Evolutionary conservation across 108 stramenopile species (phyloP).

Genomic region (Cyclostephanos invisitatus): DNA sequence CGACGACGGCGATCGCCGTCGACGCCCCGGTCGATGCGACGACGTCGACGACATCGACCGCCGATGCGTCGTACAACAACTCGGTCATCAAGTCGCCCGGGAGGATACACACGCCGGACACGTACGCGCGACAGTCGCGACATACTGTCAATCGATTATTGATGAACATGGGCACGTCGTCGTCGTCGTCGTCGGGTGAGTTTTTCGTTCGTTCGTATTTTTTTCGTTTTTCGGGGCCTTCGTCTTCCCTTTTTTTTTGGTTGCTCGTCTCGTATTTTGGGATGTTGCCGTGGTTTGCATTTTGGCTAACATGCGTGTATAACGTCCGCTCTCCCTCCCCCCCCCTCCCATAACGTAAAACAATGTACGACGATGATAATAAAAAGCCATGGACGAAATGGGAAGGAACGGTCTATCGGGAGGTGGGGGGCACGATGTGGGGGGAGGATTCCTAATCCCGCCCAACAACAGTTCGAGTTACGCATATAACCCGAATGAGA

Average conservation of each 20-base stretch:
- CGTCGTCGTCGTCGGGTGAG: slow-evolving; percentile 1
- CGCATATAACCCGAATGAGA: not conserved
- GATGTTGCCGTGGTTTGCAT: too few species aligned
- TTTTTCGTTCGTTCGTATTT: not conserved
- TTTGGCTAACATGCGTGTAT: too few species aligned
- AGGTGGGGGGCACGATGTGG: not conserved
- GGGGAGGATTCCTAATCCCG: slow-evolving; percentile 2
- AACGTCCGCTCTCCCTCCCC: too few species aligned
- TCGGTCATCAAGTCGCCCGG: not conserved
- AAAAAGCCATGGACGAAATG: not conserved
- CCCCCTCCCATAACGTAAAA: too few species aligned
- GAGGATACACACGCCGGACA: slow-evolving; percentile 47
- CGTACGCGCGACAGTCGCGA: slow-evolving; percentile 70
- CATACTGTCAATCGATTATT: slow-evolving; percentile 64
- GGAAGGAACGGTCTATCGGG: not conserved
- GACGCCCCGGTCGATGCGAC: too few species aligned
- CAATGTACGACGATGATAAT: too few species aligned
- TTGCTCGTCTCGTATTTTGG: too few species aligned
- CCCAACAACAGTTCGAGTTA: not conserved
- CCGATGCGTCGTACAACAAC: too few species aligned
- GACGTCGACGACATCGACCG: too few species aligned
- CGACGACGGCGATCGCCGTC: slow-evolving; percentile 13
- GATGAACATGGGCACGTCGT: slow-evolving; percentile 11
- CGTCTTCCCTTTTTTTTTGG: too few species aligned
- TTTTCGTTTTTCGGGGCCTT: too few species aligned